These are phyloP conservation scores for Uronychia binucleata DNA, from an alignment of 73 alveolate genomes.

Conservation along the genomic window DNA sequence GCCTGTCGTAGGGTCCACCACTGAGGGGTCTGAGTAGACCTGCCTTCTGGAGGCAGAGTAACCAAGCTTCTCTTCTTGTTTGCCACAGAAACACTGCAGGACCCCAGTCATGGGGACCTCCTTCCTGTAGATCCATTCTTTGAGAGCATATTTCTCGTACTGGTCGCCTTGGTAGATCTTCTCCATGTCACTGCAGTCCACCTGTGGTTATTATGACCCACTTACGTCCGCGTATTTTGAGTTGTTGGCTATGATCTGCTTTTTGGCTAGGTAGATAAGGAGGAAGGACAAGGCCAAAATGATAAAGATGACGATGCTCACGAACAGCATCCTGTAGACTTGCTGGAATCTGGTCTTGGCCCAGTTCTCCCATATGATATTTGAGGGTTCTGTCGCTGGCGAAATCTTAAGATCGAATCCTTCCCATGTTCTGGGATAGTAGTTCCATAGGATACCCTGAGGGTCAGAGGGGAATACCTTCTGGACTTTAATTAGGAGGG, in stretches of 20 bases:
- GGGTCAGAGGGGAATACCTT: too few relatives aligned
- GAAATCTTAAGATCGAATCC: constrained; percentile 5
- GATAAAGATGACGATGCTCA: background rate
- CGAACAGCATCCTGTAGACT: background rate
- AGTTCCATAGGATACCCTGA: background rate
- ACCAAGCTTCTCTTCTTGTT: background rate
- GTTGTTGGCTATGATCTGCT: background rate
- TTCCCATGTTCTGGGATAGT: constrained; percentile 10
- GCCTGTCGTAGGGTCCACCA: background rate
- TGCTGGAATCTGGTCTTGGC: background rate
- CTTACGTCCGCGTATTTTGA: constrained; percentile 6
- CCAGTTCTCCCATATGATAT: constrained; percentile 66
- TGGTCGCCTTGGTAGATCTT: background rate
- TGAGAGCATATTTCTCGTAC: constrained; percentile 4
- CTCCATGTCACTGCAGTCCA: constrained; percentile 11
- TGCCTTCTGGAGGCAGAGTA: background rate
- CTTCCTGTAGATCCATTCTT: constrained; percentile 8
- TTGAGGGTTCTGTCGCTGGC: constrained; percentile 49
- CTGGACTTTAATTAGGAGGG: too few relatives aligned
- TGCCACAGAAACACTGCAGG: constrained; percentile 34
- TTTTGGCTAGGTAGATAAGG: constrained; percentile 1
- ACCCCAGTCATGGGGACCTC: constrained; percentile 4
- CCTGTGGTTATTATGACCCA: too few relatives aligned
- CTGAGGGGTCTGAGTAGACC: background rate
- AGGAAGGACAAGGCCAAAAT: constrained; percentile 11